Evolutionary conservation across 2,329 filamentous ascomycete genomes (phyloP).

Genomic region (Hortaea sp.): DNA sequence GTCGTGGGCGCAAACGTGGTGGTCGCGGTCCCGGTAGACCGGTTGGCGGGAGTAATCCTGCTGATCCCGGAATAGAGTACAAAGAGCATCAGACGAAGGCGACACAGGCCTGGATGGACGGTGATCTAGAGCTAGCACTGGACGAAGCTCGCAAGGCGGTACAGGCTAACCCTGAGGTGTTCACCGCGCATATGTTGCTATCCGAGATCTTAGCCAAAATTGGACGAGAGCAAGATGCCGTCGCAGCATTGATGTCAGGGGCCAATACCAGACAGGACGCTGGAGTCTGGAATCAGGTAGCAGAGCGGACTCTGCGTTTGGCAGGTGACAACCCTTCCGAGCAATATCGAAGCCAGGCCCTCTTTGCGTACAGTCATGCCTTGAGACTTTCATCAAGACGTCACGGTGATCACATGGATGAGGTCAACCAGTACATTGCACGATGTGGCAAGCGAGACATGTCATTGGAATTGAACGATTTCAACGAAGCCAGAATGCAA

Average conservation of each 20-base stretch:
- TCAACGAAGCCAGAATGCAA: slow-evolving; percentile 38
- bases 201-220: slow-evolving; percentile 48
- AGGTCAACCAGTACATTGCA: slow-evolving; percentile 32
- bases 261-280: slow-evolving; percentile 48
- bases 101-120: slow-evolving; percentile 55
- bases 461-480: slow-evolving; percentile 40
- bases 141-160: slow-evolving; percentile 42
- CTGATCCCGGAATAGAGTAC: slow-evolving; percentile 61
- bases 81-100: slow-evolving; percentile 57
- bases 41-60: slow-evolving; percentile 15
- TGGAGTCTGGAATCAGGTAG: slow-evolving; percentile 48
- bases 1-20: slow-evolving; percentile 8
- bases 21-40: slow-evolving; percentile 36
- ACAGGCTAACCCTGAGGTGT: slow-evolving; percentile 51
- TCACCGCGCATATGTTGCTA: slow-evolving; percentile 49
- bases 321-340: slow-evolving; percentile 33
- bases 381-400: slow-evolving; percentile 29
- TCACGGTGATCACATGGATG: slow-evolving; percentile 37
- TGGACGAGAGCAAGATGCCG: slow-evolving; percentile 47
- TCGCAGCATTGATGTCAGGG: slow-evolving; percentile 47
- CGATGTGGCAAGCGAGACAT: slow-evolving; percentile 47
- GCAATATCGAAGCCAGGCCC: slow-evolving; percentile 36
- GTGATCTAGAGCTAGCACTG: slow-evolving; percentile 51
- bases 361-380: slow-evolving; percentile 24
- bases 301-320: slow-evolving; percentile 42